Evolutionary conservation across 2,329 filamentous ascomycete species (phyloP).

Genomic region (Cercospora canescens): DNA sequence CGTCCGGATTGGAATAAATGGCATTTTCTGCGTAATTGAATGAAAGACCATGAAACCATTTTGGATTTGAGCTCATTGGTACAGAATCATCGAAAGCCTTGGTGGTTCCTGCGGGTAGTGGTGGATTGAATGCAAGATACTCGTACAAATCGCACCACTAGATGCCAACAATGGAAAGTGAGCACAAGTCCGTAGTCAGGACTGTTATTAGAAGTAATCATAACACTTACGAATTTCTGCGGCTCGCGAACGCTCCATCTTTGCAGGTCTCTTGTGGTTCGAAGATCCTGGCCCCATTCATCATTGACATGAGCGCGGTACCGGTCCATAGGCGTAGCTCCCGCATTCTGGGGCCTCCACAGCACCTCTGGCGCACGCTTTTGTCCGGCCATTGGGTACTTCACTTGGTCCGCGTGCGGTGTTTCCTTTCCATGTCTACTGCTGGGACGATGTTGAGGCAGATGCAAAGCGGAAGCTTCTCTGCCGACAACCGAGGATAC

Average conservation of each 20-base stretch:
- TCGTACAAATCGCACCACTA: slow-evolving; percentile 44
- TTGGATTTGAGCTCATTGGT: slow-evolving; percentile 40
- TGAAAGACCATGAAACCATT: slow-evolving; percentile 40
- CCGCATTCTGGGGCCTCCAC: slow-evolving; percentile 27
- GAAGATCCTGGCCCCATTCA: slow-evolving; percentile 26
- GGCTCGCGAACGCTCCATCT: slow-evolving; percentile 42
- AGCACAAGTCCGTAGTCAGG: neutral
- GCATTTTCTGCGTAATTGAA: slow-evolving; percentile 47
- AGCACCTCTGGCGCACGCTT: slow-evolving; percentile 20
- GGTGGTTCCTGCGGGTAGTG: slow-evolving; percentile 34
- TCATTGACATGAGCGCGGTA: slow-evolving; percentile 36
- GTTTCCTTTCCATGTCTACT: neutral
- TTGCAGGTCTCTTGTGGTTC: slow-evolving; percentile 39
- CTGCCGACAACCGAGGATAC: neutral
- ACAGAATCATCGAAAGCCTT: slow-evolving; percentile 41
- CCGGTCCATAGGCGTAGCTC: slow-evolving; percentile 32
- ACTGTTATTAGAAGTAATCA: neutral
- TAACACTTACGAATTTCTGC: slow-evolving; percentile 37
- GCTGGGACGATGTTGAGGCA: neutral
- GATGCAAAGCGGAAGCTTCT: neutral
- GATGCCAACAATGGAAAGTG: neutral
- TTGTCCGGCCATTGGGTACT: neutral
- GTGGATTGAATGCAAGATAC: slow-evolving; percentile 40
- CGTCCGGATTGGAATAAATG: slow-evolving; percentile 38
- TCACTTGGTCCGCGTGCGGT: neutral